Conservation (phyloP, 2,329 filamentous ascomycete genomes). For the Aureobasidium sp. region DNA sequence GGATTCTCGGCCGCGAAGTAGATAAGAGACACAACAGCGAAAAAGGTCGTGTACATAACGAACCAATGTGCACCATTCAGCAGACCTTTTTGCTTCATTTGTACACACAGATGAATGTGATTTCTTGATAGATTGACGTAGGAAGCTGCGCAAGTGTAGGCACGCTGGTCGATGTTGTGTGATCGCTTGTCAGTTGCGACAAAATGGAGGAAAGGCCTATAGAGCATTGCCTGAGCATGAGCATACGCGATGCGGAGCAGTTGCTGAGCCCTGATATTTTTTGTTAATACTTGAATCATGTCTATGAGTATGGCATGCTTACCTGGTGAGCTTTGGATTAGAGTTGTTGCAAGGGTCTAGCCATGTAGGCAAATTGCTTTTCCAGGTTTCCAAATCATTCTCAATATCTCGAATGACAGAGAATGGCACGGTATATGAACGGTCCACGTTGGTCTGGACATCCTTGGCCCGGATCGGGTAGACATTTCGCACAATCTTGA, state of each 20-base stretch:
- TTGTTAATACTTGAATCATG: slow-evolving; percentile 13
- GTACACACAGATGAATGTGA: slow-evolving; percentile 71
- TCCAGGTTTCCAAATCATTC: slow-evolving; percentile 56
- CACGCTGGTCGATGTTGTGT: slow-evolving; percentile 61
- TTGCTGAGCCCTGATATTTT: slow-evolving; percentile 53
- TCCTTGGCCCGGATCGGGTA: slow-evolving; percentile 53
- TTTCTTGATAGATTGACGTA: slow-evolving; percentile 62
- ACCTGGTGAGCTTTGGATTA: slow-evolving; percentile 64
- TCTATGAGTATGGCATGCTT: slow-evolving; percentile 30
- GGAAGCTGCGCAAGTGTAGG: slow-evolving; percentile 66
- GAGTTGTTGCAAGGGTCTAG: slow-evolving; percentile 75
- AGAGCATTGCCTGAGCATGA: slow-evolving; percentile 75
- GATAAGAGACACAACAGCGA: slow-evolving; percentile 69
- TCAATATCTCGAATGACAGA: slow-evolving; percentile 59
- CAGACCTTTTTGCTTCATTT: slow-evolving; percentile 67
- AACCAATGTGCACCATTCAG: slow-evolving; percentile 84
- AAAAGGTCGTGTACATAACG: slow-evolving; percentile 76
- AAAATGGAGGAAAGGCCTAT: slow-evolving; percentile 77
- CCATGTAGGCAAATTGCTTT: slow-evolving; percentile 61
- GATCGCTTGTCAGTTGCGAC: slow-evolving; percentile 54
- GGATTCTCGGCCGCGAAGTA: slow-evolving; percentile 78
- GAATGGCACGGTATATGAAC: slow-evolving; percentile 57
- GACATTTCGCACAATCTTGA: slow-evolving; percentile 57
- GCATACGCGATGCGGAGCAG: slow-evolving; percentile 72
- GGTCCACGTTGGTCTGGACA: slow-evolving; percentile 34